A percentile compares a stretch with the other conserved stretches of the same genome.
Evolutionary conservation across 371 early-diverging fungal species (phyloP).

Genomic region (Mucor lusitanicus): DNA sequence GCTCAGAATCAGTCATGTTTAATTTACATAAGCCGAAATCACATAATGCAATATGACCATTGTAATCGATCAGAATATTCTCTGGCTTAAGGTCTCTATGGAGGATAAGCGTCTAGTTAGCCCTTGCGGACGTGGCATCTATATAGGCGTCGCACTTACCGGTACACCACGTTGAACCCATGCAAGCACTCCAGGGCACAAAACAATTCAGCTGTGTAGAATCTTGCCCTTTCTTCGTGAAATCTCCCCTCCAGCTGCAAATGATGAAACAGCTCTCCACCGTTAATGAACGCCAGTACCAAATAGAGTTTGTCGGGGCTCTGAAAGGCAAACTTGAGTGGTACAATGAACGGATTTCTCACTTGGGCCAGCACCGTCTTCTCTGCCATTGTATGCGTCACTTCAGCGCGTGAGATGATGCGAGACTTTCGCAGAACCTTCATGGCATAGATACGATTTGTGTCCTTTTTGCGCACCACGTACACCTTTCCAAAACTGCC

Average conservation of each 20-base stretch:
- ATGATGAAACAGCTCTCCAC: constrained; percentile 95
- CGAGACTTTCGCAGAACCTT: constrained; percentile 95
- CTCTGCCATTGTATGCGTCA: constrained; percentile 88
- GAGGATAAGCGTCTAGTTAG: background rate
- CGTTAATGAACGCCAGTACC: constrained; percentile 91
- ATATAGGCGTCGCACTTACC: constrained; percentile 30
- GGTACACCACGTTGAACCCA: constrained; percentile 85
- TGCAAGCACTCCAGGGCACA: constrained; percentile 89
- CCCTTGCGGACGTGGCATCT: too few species aligned
- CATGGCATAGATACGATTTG: constrained; percentile 96
- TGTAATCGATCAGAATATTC: constrained; percentile 94
- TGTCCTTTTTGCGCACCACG: constrained; percentile 94
- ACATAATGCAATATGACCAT: constrained; percentile 96
- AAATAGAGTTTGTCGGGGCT: constrained; percentile 86
- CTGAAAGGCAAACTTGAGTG: constrained; percentile 88
- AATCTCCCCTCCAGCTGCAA: constrained; percentile 81
- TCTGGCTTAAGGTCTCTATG: constrained; percentile 88
- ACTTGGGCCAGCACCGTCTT: constrained; percentile 85
- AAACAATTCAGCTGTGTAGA: constrained; percentile 77
- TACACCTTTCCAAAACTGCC: constrained; percentile 98
- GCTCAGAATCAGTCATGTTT: constrained; percentile 91
- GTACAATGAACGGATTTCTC: constrained; percentile 87
- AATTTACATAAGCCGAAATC: constrained; percentile 98
- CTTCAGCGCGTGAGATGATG: constrained; percentile 90
- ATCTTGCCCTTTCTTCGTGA: constrained; percentile 64